A percentile compares a stretch with the other conserved stretches of the same genome.
Evolutionary conservation across 768 basidiomycete genomes (phyloP).

Genomic region (Hemileccinum rubropunctum): DNA sequence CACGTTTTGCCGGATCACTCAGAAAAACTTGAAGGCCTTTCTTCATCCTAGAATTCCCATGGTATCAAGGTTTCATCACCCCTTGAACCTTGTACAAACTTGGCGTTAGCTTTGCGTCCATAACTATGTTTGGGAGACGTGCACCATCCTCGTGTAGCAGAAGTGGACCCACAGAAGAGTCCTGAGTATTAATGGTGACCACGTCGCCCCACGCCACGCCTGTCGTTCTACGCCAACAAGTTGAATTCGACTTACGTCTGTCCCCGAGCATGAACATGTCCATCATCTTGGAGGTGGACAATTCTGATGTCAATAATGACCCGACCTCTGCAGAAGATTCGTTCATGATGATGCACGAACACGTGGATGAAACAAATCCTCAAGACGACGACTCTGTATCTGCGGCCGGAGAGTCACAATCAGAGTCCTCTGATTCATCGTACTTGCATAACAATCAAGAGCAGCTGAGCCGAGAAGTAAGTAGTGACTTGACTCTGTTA

Average conservation of each 20-base stretch:
- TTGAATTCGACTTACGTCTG: neutral
- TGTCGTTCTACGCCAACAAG: neutral
- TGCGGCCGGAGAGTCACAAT: constrained; percentile 9
- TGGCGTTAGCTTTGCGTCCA: constrained; percentile 21
- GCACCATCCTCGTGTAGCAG: constrained; percentile 5
- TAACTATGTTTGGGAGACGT: constrained; percentile 17
- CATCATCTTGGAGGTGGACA: constrained; percentile 13
- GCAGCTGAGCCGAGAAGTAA: constrained; percentile 12
- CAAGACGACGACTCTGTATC: constrained; percentile 1
- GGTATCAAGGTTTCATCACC: constrained; percentile 22
- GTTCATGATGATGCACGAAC: constrained; percentile 8
- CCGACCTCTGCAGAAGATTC: constrained; percentile 11
- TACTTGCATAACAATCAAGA: constrained; percentile 16
- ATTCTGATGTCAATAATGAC: constrained; percentile 7
- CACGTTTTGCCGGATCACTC: too few relatives aligned
- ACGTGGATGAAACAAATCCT: neutral
- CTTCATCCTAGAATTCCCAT: neutral
- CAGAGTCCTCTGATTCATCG: constrained; percentile 19
- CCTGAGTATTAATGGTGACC: constrained; percentile 8
- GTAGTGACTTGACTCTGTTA: neutral
- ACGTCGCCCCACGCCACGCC: neutral
- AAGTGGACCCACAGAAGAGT: constrained; percentile 18
- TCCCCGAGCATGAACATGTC: constrained; percentile 14
- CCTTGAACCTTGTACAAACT: constrained; percentile 1
- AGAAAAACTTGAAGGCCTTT: too few relatives aligned